Base-by-base conservation (phyloP, 495 filamentous ascomycete genomes). In the Saxophila tyrrhenica region DNA sequence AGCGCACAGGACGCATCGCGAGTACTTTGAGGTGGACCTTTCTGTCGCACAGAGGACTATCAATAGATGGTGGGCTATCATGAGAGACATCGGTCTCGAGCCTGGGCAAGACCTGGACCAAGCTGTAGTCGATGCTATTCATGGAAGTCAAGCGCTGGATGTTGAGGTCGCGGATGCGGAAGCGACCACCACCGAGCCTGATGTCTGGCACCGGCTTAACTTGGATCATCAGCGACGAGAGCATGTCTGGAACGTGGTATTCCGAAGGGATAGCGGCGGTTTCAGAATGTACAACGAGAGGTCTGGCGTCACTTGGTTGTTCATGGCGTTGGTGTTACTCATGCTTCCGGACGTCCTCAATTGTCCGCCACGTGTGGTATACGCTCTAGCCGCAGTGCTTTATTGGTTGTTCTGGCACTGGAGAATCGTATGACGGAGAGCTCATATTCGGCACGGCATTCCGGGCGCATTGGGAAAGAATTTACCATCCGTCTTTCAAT, bases 71-170 rank as follows among this genome's bases (percentile, higher is more conserved):
- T 51, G 48, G 48, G 48, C 25, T 16, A 38, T 51, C 32, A 35
- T 51, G 32, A 2, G 32, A 5, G n/a, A 51, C 25, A 51, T 51
- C n/a, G 25, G 48, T 19, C 13, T 51, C 17, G 25, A 51, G 48
- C 25, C 48, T 15, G 48, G 48, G 2, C 10, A 10, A 2, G 48
- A 51, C 13, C 24, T 39, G 11, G 25, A 51, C 11, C 24, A 16
- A n/a, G 15, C n/a, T 11, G 25, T 39, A 3, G 16, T 22, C 11
- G 32, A 51, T 11, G 48, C 32, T 11, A 15, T 51, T 5, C 11
- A 20, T 3, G 13, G 16, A 11, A 51, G 48, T 38, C 13, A 22
- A 7, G 32, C 32, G 17, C 38, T 51, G 21, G 19, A 51, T 38
- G 19, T 51, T 10, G 45, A 25, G 13, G 7, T 3, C 13, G 10